Evolutionary conservation across 2,329 filamentous ascomycete genomes (phyloP), one percentile per base, ranked within the genome.

Genomic region (Trichoderma gracile): DNA sequence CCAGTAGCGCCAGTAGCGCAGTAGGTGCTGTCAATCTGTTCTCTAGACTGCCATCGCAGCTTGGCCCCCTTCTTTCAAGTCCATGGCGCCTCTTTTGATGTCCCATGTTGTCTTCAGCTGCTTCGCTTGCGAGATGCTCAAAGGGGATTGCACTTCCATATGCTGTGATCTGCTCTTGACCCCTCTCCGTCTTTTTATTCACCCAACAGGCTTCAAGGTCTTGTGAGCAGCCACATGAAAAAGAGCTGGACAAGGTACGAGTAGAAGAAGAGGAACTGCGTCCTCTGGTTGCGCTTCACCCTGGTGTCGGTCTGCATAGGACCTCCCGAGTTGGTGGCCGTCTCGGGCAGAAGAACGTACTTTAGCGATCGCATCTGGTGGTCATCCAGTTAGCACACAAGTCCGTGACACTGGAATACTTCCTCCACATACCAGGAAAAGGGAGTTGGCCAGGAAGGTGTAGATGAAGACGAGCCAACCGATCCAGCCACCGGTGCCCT

Each of bases 261-360:
- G 79, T 99, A 97, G 70, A 93, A 84, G 77, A 96, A 96, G 69
- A 97, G 82, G 73, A 97, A 97, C 77, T 97, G 92, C 1, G 93
- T 97, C 68, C 93, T 84, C 75, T 92, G 88, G 77, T 90, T 95
- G 73, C 90, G 88, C 79, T 97, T 95, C 45, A 91, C 89, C 67
- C 93, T 86, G 30, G 92, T 92, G 66, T 96, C 90, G 70, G 84
- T 84, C 74, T 86, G 80, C 83, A 88, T 86, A 66, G 88, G 83
- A 70, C 86, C 85, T 38, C 86, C 83, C 62, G 83, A 85, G 71
- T 89, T 87, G 65, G 81, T 83, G 1, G 88, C 83, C 66, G 86
- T 92, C 74, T 97, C 93, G 0, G 95, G 95, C 5, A 99, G 85
- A 15, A 99, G 84, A 27, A 99, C 95, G 73, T 99, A 99, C 80